Conservation (phyloP, 2,329 filamentous ascomycete species). For the Penicillium sp. region DNA sequence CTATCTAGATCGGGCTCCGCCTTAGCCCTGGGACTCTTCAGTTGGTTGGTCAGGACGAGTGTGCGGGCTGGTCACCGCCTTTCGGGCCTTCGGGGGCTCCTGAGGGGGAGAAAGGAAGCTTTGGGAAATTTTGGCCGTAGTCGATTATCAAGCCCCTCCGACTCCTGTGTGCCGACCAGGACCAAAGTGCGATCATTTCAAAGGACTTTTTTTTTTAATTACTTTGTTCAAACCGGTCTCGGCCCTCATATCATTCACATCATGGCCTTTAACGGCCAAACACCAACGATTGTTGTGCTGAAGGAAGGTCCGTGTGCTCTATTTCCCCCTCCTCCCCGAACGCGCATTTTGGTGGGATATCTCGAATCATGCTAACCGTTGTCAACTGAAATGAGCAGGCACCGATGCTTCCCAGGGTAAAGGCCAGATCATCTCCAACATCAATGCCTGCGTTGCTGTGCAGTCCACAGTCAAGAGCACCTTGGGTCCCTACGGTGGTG, state of each 20-base stretch:
- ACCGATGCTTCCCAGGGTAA: conserved; percentile 97
- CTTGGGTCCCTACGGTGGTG: conserved; percentile 91
- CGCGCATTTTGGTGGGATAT: conserved; percentile 17
- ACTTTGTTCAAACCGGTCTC: conserved; percentile 13
- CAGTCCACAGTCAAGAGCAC: conserved; percentile 95
- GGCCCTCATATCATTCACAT: conserved; percentile 28
- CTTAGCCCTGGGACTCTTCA: not conserved
- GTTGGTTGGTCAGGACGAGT: conserved; percentile 4
- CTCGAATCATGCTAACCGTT: conserved; percentile 21
- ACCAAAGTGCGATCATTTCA: conserved; percentile 21
- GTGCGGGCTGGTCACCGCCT: conserved; percentile 32
- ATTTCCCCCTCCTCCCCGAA: conserved; percentile 13
- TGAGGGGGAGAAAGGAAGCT: conserved; percentile 30
- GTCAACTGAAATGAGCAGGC: conserved; percentile 49
- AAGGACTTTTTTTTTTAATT: conserved; percentile 6
- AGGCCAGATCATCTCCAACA: conserved; percentile 94
- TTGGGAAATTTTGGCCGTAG: conserved; percentile 39
- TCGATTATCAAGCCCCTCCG: conserved; percentile 30
- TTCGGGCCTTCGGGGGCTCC: conserved; percentile 26
- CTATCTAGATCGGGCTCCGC: not conserved
- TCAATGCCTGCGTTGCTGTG: conserved; percentile 94
- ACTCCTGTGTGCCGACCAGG: conserved; percentile 22
- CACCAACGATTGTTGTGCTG: conserved; percentile 95
- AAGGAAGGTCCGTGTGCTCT: conserved; percentile 70
- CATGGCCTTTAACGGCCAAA: conserved; percentile 97